Conservation (phyloP, 139 green algal species). For the Chlorella sp. region DNA sequence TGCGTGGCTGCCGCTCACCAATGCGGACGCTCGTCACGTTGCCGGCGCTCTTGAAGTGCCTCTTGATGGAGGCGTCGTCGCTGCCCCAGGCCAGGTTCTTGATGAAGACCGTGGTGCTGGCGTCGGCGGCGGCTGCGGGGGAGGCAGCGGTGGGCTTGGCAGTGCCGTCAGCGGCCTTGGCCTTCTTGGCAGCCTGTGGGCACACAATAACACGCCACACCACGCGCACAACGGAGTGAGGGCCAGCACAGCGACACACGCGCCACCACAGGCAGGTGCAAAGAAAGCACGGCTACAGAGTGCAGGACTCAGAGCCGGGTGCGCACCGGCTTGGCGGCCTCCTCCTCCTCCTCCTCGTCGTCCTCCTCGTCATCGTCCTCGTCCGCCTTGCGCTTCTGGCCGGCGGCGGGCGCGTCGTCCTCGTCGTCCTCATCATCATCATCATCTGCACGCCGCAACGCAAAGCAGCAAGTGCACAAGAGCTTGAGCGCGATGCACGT, state of each 20-base stretch:
- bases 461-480: not conserved
- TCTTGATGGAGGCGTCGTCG: slow-evolving; percentile 40
- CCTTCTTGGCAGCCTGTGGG: slow-evolving; percentile 32
- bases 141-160: not conserved
- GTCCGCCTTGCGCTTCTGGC: slow-evolving; percentile 23
- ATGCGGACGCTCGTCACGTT: slow-evolving; percentile 51
- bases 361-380: slow-evolving; percentile 14
- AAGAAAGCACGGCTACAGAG: no score
- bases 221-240: no score
- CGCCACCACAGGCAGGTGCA: not conserved
- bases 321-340: slow-evolving; percentile 14
- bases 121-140: slow-evolving; percentile 8
- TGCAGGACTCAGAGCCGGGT: no score
- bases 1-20: slow-evolving; percentile 18
- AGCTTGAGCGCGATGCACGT: no score
- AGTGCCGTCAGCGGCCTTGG: slow-evolving; percentile 19
- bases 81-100: slow-evolving; percentile 63
- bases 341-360: slow-evolving; percentile 14
- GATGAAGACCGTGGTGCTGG: slow-evolving; percentile 52
- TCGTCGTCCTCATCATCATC: not conserved
- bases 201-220: no score
- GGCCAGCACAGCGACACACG: not conserved
- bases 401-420: slow-evolving; percentile 13
- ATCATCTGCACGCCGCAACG: not conserved
- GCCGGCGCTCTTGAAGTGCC: slow-evolving; percentile 54